These are phyloP conservation scores for Ustilago crameri DNA, from an alignment of 1,284 basidiomycete genomes.

Conservation along the genomic window DNA sequence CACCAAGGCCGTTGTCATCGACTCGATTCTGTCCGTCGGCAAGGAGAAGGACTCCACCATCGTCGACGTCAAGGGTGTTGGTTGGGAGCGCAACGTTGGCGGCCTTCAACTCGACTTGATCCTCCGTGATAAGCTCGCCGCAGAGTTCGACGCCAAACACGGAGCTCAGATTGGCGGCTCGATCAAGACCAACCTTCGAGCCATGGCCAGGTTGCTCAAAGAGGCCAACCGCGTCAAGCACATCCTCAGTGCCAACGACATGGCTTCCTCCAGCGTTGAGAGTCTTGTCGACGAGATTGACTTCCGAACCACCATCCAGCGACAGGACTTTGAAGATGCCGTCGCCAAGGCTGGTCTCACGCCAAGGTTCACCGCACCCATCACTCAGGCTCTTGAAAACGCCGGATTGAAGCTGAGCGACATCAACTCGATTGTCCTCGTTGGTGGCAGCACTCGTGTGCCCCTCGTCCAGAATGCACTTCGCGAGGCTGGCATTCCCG, in stretches of 20 bases:
- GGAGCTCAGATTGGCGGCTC: slow-evolving; percentile 50
- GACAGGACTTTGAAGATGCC: slow-evolving; percentile 79
- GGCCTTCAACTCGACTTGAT: slow-evolving; percentile 86
- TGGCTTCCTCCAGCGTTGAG: slow-evolving; percentile 82
- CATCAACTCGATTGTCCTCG: slow-evolving; percentile 87
- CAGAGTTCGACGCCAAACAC: slow-evolving; percentile 78
- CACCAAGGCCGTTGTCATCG: slow-evolving; percentile 57
- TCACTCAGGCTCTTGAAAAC: slow-evolving; percentile 78
- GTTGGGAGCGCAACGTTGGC: slow-evolving; percentile 81
- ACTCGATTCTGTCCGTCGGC: slow-evolving; percentile 71
- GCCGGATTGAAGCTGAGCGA: slow-evolving; percentile 79
- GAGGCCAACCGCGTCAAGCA: slow-evolving; percentile 92
- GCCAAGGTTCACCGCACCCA: slow-evolving; percentile 65
- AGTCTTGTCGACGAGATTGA: slow-evolving; percentile 90
- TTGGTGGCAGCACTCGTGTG: slow-evolving; percentile 87
- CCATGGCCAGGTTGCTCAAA: slow-evolving; percentile 91
- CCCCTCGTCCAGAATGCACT: slow-evolving; percentile 84
- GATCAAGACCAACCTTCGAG: slow-evolving; percentile 75
- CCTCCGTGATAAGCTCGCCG: slow-evolving; percentile 82
- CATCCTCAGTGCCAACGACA: slow-evolving; percentile 90
- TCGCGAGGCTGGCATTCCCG: slow-evolving; percentile 60
- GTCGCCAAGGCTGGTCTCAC: slow-evolving; percentile 44
- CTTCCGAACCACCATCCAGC: slow-evolving; percentile 81
- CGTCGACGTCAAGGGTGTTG: slow-evolving; percentile 81
- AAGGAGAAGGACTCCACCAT: slow-evolving; percentile 75